Evolutionary conservation across 2,329 filamentous ascomycete genomes (phyloP).

Genomic region (Penicillium sclerotiorum): DNA sequence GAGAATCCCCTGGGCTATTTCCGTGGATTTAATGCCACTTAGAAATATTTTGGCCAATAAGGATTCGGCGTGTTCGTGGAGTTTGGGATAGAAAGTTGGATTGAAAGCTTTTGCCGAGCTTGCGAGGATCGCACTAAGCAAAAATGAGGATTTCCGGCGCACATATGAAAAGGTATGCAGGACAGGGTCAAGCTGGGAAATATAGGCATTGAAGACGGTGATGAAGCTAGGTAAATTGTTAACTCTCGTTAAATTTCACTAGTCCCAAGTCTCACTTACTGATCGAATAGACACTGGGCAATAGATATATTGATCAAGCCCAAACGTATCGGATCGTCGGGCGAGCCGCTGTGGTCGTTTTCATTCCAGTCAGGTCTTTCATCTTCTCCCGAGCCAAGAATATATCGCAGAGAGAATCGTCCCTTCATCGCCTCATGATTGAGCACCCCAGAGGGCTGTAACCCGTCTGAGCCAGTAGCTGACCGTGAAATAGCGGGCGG

Average conservation of each 20-base stretch:
- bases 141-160: conserved; percentile 39
- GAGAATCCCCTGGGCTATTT: conserved; percentile 37
- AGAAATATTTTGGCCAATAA: conserved; percentile 34
- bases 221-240: conserved; percentile 36
- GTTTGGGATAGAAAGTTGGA: conserved; percentile 32
- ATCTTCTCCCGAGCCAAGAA: conserved; percentile 1
- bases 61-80: conserved; percentile 33
- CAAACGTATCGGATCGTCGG: conserved; percentile 14
- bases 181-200: conserved; percentile 43
- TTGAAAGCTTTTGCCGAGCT: conserved; percentile 42
- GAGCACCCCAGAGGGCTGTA: background rate
- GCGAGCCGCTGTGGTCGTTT: conserved; percentile 23
- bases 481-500: background rate
- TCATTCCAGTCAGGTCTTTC: conserved; percentile 26
- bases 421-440: background rate
- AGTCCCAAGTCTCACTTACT: conserved; percentile 13
- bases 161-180: conserved; percentile 43
- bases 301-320: conserved; percentile 28
- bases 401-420: background rate
- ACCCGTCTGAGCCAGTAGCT: background rate
- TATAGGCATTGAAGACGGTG: conserved; percentile 42
- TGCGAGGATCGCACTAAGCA: conserved; percentile 38
- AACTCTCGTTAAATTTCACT: background rate
- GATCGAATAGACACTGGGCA: conserved; percentile 31
- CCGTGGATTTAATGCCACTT: conserved; percentile 39